Base-by-base conservation (phyloP, 371 early-diverging fungal genomes). In the Mortierella sp. region DNA sequence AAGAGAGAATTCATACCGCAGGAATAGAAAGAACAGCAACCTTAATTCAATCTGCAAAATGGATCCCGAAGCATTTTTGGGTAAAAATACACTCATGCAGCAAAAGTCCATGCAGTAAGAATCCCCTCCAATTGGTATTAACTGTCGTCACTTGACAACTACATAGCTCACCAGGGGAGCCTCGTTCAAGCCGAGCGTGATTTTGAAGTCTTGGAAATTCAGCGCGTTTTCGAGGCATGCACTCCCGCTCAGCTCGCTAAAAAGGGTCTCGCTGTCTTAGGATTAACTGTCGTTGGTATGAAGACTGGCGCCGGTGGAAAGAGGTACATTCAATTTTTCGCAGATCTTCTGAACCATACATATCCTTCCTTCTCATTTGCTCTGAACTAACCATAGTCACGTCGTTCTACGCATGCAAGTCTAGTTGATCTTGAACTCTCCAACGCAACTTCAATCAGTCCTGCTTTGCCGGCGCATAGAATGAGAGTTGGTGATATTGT, bases 231-330 rank as follows among this genome's bases (percentile, higher is more conserved):
- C 31, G 84, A 86, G 3, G 73, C 85, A 32, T 86, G 86, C 47
- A 76, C 90, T 1, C 89, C 94, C 0, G 76, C 84, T 13, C 88
- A 92, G 29, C 82, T 95, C 28, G 93, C 94, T 71, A 86, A 86
- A 49, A 87, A 88, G 19, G 95, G 95, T 0, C 75, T 92, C 10
- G 91, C 91, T 15, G 78, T 95, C 22, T 83, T 91, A 15, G 88
- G 87, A 2, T 82, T 94, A 34, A 88, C 87, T 8, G 87, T 93
- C 35, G 66, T 75, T 78, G 87, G 86, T 19, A 87, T 90, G 83
- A 88, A 93, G 54, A 92, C 94, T 0, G 95, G 94, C 23, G 82
- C 94, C 5, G 94, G 94, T 32, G 95, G 95, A 13, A 90, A 92
- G 70, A 89, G 87, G 90, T 89, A 60, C 28, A 23, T 37, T 40